A percentile compares a stretch with the other conserved stretches of the same genome.
Conservation (phyloP, 768 basidiomycete species). For the Collybia mongolica region DNA sequence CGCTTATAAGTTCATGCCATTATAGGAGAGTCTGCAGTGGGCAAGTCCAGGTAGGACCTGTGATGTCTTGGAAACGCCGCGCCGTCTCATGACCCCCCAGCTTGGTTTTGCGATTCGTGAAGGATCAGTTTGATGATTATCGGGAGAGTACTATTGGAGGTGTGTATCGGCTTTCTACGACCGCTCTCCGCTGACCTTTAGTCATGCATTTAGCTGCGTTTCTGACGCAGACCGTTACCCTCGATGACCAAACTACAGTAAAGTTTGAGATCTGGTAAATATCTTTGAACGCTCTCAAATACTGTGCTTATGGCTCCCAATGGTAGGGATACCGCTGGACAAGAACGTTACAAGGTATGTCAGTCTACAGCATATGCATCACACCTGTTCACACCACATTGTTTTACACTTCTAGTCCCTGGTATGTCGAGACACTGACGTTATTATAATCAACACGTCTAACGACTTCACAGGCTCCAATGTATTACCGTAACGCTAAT, state of each 20-base stretch:
- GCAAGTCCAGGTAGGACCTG: conserved; percentile 80
- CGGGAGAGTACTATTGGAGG: conserved; percentile 94
- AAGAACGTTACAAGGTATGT: conserved; percentile 89
- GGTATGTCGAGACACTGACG: conserved; percentile 31
- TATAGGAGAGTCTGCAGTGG: conserved; percentile 94
- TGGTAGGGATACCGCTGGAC: conserved; percentile 90
- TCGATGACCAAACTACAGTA: conserved; percentile 86
- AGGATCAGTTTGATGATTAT: conserved; percentile 95
- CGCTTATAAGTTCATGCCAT: conserved; percentile 12
- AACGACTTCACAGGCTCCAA: conserved; percentile 62
- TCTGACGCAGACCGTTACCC: conserved; percentile 93
- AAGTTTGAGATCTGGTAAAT: conserved; percentile 98
- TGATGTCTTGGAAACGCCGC: conserved; percentile 19
- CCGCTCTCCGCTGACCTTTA: conserved; percentile 9
- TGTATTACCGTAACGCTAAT: conserved; percentile 96
- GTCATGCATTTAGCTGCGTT: conserved; percentile 71
- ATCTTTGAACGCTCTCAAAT: not conserved
- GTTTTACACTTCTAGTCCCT: conserved; percentile 25
- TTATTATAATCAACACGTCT: not conserved
- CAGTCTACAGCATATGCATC: conserved; percentile 4
- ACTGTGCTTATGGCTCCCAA: conserved; percentile 3
- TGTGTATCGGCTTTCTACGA: conserved; percentile 24
- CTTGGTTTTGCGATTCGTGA: conserved; percentile 93
- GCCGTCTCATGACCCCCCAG: conserved; percentile 42
- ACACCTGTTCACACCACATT: conserved; percentile 10